phyloP scores from a whole-genome alignment of 2,329 filamentous ascomycete genomes.

The Calonectria multiphialidica region DNA sequence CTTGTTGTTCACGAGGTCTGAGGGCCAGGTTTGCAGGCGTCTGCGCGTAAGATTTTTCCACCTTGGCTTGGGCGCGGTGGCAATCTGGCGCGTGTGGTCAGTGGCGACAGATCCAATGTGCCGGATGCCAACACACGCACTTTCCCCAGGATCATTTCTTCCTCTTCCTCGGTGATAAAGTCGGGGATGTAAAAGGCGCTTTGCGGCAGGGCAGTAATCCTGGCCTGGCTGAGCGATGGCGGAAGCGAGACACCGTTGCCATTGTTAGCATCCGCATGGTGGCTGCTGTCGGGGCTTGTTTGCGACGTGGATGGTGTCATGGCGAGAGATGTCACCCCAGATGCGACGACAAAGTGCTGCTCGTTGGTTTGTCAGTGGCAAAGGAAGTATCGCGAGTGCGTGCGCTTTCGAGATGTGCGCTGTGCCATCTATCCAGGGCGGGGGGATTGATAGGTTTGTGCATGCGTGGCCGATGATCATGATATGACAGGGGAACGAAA shows the following conservation, averaged over 20 bases:
- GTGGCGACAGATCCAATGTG: constrained; percentile 13
- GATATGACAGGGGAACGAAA: constrained; percentile 5
- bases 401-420: not conserved
- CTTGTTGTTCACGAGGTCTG: constrained; percentile 81
- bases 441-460: not conserved
- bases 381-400: not conserved
- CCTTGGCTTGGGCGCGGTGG: constrained; percentile 75
- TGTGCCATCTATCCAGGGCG: not conserved
- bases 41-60: constrained; percentile 93
- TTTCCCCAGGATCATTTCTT: constrained; percentile 77
- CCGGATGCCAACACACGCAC: constrained; percentile 56
- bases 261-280: constrained; percentile 12
- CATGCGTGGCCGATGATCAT: constrained; percentile 16
- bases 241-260: constrained; percentile 52
- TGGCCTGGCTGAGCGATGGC: constrained; percentile 61
- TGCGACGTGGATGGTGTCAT: constrained; percentile 30
- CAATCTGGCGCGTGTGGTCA: constrained; percentile 57
- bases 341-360: not conserved
- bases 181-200: constrained; percentile 87
- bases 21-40: constrained; percentile 91
- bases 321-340: constrained; percentile 2
- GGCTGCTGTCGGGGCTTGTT: not conserved
- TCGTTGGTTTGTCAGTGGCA: not conserved
- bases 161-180: constrained; percentile 84
- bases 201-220: constrained; percentile 68